Percentiles rank a stretch among this genome's conserved stretches.
These are phyloP conservation scores for Plasmodium fragile DNA, from an alignment of 169 alveolate species.

Conservation along the genomic window DNA sequence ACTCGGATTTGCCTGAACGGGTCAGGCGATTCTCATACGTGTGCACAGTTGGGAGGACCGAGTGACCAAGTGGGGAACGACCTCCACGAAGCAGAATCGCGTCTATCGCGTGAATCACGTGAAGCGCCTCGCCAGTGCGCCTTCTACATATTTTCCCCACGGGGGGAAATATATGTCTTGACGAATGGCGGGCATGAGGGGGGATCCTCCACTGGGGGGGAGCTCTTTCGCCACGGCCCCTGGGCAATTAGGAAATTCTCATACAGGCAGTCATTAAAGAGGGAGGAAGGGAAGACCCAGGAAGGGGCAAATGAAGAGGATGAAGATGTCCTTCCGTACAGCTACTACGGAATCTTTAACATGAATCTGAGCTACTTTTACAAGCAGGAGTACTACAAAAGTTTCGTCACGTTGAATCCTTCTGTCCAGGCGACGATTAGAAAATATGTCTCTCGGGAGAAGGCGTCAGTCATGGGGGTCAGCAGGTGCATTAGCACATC, in stretches of 20 bases:
- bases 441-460: background rate
- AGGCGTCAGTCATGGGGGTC: background rate
- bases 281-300: background rate
- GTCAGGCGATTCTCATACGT: background rate
- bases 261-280: background rate
- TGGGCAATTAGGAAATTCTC: conserved; percentile 26
- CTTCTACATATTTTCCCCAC: conserved; percentile 48
- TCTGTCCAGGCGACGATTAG: conserved; percentile 53
- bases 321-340: background rate
- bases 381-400: conserved; percentile 42
- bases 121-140: background rate
- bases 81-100: background rate
- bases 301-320: background rate
- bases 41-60: background rate
- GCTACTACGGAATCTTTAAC: conserved; percentile 21
- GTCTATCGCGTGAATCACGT: no score
- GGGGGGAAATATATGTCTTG: conserved; percentile 22
- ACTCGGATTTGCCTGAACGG: conserved; percentile 17
- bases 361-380: conserved; percentile 58
- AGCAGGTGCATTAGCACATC: background rate
- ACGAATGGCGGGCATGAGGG: conserved; percentile 10
- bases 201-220: background rate
- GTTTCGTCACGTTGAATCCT: conserved; percentile 8
- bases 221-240: conserved; percentile 30
- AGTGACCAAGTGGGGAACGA: background rate